These are phyloP conservation scores for Cylindrotheca closterium DNA, from an alignment of 108 stramenopile species.

Conservation along the genomic window DNA sequence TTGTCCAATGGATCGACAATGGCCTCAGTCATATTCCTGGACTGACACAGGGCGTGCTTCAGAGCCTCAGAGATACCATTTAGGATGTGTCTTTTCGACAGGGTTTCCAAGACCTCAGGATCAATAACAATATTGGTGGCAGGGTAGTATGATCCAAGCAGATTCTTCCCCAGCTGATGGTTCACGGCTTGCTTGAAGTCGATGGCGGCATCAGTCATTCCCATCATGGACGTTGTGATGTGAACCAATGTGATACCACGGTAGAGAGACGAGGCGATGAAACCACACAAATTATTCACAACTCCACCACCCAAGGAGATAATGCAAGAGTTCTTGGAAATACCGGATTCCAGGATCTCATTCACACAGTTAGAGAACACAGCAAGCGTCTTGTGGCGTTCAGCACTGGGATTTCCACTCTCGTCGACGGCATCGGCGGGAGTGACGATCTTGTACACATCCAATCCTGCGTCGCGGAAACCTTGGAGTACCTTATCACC, in stretches of 20 bases:
- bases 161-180: slow-evolving; percentile 33
- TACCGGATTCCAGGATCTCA: slow-evolving; percentile 14
- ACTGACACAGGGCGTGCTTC: slow-evolving; percentile 38
- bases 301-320: slow-evolving; percentile 40
- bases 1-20: slow-evolving; percentile 21
- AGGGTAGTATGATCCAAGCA: slow-evolving; percentile 39
- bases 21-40: slow-evolving; percentile 11
- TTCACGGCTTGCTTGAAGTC: slow-evolving; percentile 46
- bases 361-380: slow-evolving; percentile 10
- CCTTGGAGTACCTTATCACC: slow-evolving; percentile 33
- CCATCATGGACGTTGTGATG: slow-evolving; percentile 41
- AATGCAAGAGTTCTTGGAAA: slow-evolving; percentile 36
- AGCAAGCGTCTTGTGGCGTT: slow-evolving; percentile 30
- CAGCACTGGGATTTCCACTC: slow-evolving; percentile 30
- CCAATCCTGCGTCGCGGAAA: slow-evolving; percentile 30
- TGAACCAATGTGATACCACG: slow-evolving; percentile 35
- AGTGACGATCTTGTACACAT: slow-evolving; percentile 26
- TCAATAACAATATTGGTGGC: slow-evolving; percentile 37
- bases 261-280: slow-evolving; percentile 33
- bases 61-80: slow-evolving; percentile 44
- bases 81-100: slow-evolving; percentile 28
- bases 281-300: slow-evolving; percentile 36
- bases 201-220: slow-evolving; percentile 37
- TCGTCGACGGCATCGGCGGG: slow-evolving; percentile 35
- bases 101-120: slow-evolving; percentile 27